Evolutionary conservation across 176 grass and related monocot species (phyloP), one percentile per base, ranked within the genome.

Genomic region (Stipa capillata): DNA sequence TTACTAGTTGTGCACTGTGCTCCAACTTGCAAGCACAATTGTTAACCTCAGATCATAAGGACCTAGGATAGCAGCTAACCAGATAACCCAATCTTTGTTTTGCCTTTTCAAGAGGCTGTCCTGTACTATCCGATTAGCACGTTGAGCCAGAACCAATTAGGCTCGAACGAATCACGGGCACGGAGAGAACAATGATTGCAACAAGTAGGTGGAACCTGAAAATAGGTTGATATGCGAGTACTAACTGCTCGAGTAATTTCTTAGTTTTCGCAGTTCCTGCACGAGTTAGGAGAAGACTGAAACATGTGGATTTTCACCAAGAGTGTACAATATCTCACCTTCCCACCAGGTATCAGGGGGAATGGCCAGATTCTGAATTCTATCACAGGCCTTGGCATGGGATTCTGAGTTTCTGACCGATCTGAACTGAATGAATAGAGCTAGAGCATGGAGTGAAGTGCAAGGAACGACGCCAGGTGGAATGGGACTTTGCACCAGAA

Each of bases 51-150:
- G 27, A 45, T 33, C 54, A 77, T 41, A 17, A 48, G 84, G 52
- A 37, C 39, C 50, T 74, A 57, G n/a, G n/a, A n/a, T n/a, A n/a
- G 69, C 29, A 47, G 68, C 84, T 65, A 73, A 80, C 50, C 69
- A 67, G 84, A 81, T 68, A 25, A 34, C n/a, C 35, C 3, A 42
- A 32, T 40, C 47, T 37, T 45, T 54, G 18, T 60, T 15, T 65
- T 54, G 57, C 66, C 80, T 65, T 83, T 78, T 36, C 73, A 44
- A 73, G 65, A 61, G 10, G 55, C 51, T 27, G 84, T 65, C 17
- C 20, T 3, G 71, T 50, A 65, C 78, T 44, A 49, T 43, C 53
- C 10, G 85, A 77, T 43, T 6, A 33, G n/a, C 53, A 82, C 79
- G 42, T 20, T 17, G 35, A 23, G 72, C 45, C 79, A 23, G 56